Evolutionary conservation across 164 flowering plant species (phyloP).

Genomic region (Hamamelis virginiana): DNA sequence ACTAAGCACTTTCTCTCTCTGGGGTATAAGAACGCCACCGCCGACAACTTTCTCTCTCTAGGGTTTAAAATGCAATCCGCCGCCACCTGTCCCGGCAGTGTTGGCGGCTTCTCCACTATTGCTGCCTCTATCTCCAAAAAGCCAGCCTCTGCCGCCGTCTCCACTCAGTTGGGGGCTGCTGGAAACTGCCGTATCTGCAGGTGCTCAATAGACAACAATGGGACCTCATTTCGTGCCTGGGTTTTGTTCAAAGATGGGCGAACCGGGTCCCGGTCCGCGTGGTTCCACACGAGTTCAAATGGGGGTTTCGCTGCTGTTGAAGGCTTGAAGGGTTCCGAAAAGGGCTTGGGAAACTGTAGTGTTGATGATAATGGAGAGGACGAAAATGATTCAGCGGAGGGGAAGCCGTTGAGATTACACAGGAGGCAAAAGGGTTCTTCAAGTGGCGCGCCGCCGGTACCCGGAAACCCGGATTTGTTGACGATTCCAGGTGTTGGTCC

Average conservation of each 20-base stretch:
- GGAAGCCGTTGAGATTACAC: constrained; percentile 27
- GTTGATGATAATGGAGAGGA: constrained; percentile 9
- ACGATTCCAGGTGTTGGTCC: constrained; percentile 97
- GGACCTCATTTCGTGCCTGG: constrained; percentile 39
- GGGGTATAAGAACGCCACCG: too few relatives aligned
- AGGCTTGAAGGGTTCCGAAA: constrained; percentile 21
- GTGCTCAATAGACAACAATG: constrained; percentile 18
- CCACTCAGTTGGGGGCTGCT: background rate
- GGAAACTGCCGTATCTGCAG: constrained; percentile 20
- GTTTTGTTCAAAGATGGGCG: constrained; percentile 25
- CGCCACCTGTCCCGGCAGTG: constrained; percentile 15
- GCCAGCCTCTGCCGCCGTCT: constrained; percentile 2
- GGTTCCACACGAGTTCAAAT: constrained; percentile 36
- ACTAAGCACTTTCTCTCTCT: background rate
- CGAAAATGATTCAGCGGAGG: constrained; percentile 16
- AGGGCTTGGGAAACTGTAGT: constrained; percentile 5
- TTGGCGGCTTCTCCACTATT: constrained; percentile 5
- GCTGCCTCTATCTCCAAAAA: constrained; percentile 11
- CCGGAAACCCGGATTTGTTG: constrained; percentile 71
- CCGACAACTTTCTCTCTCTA: too few relatives aligned
- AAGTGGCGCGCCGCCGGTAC: constrained; percentile 8
- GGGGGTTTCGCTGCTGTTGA: constrained; percentile 23
- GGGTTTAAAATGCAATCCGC: constrained; percentile 27
- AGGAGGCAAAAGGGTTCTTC: constrained; percentile 45
- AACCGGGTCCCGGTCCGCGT: constrained; percentile 22